Evolutionary conservation across 78 protist genomes (phyloP).

Genomic region (Protostelium mycophagum): DNA sequence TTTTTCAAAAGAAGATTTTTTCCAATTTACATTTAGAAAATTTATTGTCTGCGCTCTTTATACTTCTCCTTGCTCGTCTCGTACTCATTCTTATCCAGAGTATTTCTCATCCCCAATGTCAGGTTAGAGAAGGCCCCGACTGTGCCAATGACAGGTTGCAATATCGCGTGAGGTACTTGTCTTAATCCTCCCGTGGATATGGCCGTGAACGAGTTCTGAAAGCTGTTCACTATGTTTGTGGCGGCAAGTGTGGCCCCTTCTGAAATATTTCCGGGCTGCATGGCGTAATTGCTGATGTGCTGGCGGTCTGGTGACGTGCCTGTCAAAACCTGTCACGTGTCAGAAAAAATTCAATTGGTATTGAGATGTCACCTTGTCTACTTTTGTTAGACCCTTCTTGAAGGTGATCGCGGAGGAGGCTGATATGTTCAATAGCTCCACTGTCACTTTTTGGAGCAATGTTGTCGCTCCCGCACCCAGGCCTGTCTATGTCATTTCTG

Average conservation of each 20-base stretch:
- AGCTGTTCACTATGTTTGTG: not conserved
- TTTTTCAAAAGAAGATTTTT: no score
- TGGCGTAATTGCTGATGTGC: not conserved
- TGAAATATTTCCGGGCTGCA: not conserved
- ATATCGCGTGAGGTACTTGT: not conserved
- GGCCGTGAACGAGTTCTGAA: not conserved
- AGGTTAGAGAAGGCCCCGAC: not conserved
- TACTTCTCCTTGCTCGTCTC: slow-evolving; percentile 1
- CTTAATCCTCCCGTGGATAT: not conserved
- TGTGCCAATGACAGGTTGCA: not conserved
- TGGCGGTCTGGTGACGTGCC: not conserved
- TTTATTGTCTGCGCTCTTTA: not conserved
- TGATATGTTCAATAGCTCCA: not conserved
- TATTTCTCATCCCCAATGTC: not conserved
- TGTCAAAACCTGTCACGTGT: not conserved
- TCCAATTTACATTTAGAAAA: no score
- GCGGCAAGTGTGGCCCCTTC: not conserved
- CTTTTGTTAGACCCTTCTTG: not conserved
- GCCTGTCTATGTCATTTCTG: not conserved
- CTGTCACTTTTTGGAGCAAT: not conserved
- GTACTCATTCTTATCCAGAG: not conserved
- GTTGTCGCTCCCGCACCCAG: not conserved
- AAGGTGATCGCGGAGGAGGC: not conserved
- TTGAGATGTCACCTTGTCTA: not conserved
- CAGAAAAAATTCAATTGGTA: no score